phyloP scores from a whole-genome alignment of 495 filamentous ascomycete genomes.

The Durotheca rogersii region DNA sequence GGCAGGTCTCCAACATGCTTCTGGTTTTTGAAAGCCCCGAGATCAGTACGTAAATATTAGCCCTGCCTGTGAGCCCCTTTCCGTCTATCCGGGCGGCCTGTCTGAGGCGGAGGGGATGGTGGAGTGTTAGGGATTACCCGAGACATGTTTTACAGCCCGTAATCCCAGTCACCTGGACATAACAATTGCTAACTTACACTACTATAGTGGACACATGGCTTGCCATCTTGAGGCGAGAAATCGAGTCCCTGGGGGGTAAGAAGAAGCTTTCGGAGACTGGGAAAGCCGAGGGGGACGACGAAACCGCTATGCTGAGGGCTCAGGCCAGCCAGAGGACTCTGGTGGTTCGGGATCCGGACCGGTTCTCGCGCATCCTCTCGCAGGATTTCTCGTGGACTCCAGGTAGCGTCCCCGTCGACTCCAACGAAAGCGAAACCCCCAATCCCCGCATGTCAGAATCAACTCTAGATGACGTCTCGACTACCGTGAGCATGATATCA shows the following conservation, averaged over 20 bases:
- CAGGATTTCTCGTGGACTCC: slow-evolving; percentile 38
- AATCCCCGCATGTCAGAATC: slow-evolving; percentile 20
- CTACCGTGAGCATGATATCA: slow-evolving; percentile 50
- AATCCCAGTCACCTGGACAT: no score
- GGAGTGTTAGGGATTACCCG: no score
- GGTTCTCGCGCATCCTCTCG: slow-evolving; percentile 41
- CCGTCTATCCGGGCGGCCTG: no score
- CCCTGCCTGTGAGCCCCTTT: no score
- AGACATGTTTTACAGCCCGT: no score
- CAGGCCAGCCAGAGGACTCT: slow-evolving; percentile 53
- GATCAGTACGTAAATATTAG: no score
- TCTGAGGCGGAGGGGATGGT: no score
- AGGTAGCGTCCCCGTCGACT: slow-evolving; percentile 25
- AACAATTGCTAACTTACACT: no score
- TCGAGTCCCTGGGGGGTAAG: slow-evolving; percentile 68
- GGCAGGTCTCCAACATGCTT: slow-evolving; percentile 66
- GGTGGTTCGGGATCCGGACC: slow-evolving; percentile 53
- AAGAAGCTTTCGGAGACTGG: slow-evolving; percentile 63
- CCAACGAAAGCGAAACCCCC: slow-evolving; percentile 15
- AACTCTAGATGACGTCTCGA: slow-evolving; percentile 46
- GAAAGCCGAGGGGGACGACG: slow-evolving; percentile 41
- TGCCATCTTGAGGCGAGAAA: slow-evolving; percentile 62
- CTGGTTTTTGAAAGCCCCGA: slow-evolving; percentile 79
- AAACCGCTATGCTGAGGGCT: slow-evolving; percentile 42
- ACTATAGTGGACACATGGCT: slow-evolving; percentile 92